These are phyloP conservation scores for Gossypium gossypioides DNA, from an alignment of 441 rosid species.

Conservation along the genomic window DNA sequence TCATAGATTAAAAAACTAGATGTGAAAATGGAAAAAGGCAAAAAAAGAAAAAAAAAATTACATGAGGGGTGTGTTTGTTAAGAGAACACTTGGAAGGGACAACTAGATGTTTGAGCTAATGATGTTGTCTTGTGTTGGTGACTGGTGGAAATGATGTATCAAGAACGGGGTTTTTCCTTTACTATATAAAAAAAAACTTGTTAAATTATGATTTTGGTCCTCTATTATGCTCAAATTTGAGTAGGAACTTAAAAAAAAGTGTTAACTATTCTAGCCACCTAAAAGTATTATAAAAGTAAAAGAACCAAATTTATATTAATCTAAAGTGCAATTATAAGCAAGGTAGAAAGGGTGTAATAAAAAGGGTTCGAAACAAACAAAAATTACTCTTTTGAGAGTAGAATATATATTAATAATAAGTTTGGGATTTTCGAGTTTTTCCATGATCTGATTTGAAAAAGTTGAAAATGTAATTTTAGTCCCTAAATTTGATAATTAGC, in stretches of 20 bases:
- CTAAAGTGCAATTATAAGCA: too few species aligned
- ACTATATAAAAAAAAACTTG: background rate
- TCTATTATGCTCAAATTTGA: background rate
- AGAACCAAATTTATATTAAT: too few species aligned
- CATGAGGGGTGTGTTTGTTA: background rate
- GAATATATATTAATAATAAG: background rate
- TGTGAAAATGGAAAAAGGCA: background rate
- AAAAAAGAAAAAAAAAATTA: background rate
- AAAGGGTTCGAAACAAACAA: conserved; percentile 16
- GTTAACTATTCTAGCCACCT: too few species aligned
- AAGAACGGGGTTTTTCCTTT: conserved; percentile 47
- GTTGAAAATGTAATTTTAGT: too few species aligned
- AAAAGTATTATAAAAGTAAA: too few species aligned
- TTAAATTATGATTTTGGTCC: background rate
- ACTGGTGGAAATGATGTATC: conserved; percentile 66
- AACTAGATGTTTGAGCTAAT: conserved; percentile 50
- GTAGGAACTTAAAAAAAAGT: too few species aligned
- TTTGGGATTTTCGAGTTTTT: background rate
- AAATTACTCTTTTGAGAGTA: conserved; percentile 16
- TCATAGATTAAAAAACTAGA: background rate
- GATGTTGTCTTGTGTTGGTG: conserved; percentile 67
- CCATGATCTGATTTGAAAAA: background rate
- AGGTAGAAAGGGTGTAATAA: background rate
- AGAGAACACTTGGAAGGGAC: conserved; percentile 27
- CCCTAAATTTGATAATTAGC: too few species aligned